Percentiles rank a stretch among this genome's conserved stretches.
Evolutionary conservation across 2,329 filamentous ascomycete species (phyloP).

Genomic region (Apiospora saccharicola): DNA sequence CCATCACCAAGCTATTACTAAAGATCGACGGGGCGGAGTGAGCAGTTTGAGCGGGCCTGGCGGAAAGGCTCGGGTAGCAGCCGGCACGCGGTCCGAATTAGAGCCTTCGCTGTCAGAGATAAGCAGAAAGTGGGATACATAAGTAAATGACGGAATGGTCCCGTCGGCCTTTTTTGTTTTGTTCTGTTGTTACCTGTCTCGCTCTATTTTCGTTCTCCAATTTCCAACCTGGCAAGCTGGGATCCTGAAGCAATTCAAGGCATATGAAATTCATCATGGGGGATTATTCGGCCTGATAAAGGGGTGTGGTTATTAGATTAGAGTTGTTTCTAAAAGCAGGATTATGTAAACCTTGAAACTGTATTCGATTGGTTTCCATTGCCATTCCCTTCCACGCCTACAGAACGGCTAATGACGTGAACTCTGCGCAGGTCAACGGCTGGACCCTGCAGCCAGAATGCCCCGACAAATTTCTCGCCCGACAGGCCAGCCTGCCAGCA

Average conservation of each 20-base stretch:
- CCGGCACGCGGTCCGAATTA: slow-evolving; percentile 12
- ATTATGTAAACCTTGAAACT: not conserved
- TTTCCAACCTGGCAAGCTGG: not conserved
- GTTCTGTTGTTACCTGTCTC: not conserved
- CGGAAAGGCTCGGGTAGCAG: not conserved
- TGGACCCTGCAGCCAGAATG: slow-evolving; percentile 6
- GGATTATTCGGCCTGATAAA: not conserved
- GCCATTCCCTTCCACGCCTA: not conserved
- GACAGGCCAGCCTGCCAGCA: too few relatives aligned
- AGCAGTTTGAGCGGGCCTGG: slow-evolving; percentile 1
- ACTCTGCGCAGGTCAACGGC: not conserved
- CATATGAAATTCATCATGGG: not conserved
- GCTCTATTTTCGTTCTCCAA: not conserved
- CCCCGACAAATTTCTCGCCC: not conserved
- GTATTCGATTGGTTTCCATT: slow-evolving; percentile 14
- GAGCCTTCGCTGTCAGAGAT: not conserved
- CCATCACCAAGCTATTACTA: slow-evolving; percentile 14
- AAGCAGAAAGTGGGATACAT: not conserved
- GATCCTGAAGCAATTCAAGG: not conserved
- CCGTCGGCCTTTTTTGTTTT: not conserved
- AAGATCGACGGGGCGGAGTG: slow-evolving; percentile 2
- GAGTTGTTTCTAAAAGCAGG: slow-evolving; percentile 3
- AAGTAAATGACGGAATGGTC: not conserved
- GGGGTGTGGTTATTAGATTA: not conserved
- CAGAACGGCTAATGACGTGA: slow-evolving; percentile 16